These are phyloP conservation scores for Blastocystis sp. DNA, from an alignment of 352 stramenopile species.

Conservation along the genomic window DNA sequence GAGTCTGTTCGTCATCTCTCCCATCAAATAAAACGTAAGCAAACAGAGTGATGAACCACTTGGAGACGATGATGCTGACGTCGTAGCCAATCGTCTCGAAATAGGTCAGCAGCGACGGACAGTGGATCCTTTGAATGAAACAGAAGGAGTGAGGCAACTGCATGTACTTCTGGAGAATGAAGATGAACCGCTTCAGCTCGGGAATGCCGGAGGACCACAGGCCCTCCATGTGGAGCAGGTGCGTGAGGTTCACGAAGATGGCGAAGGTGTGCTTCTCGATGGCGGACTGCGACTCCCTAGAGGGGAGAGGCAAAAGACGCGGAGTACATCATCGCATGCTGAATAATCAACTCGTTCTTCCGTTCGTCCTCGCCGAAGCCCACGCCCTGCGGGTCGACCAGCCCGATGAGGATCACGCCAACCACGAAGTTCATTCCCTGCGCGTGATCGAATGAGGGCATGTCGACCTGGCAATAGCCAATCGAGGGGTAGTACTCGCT, in stretches of 20 bases:
- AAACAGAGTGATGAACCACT: conserved; percentile 70
- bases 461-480: conserved; percentile 59
- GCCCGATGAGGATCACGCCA: conserved; percentile 41
- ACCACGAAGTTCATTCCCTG: conserved; percentile 69
- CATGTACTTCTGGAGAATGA: conserved; percentile 68
- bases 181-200: conserved; percentile 50
- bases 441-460: background rate
- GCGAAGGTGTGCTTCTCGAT: conserved; percentile 49
- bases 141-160: background rate
- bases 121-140: conserved; percentile 23
- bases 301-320: background rate
- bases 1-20: background rate
- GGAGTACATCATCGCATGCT: conserved; percentile 42
- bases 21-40: background rate
- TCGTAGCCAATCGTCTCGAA: conserved; percentile 65
- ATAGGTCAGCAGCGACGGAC: conserved; percentile 23
- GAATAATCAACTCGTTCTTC: conserved; percentile 30
- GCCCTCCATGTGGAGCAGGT: conserved; percentile 44
- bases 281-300: conserved; percentile 38
- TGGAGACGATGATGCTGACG: conserved; percentile 59
- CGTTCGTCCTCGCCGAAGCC: conserved; percentile 13
- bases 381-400: conserved; percentile 16
- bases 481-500: conserved; percentile 54
- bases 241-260: conserved; percentile 44
- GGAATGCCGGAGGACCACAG: conserved; percentile 57